A percentile compares a stretch with the other conserved stretches of the same genome.
Conservation (phyloP, 345 rosid species). For the Corymbia maculata region DNA sequence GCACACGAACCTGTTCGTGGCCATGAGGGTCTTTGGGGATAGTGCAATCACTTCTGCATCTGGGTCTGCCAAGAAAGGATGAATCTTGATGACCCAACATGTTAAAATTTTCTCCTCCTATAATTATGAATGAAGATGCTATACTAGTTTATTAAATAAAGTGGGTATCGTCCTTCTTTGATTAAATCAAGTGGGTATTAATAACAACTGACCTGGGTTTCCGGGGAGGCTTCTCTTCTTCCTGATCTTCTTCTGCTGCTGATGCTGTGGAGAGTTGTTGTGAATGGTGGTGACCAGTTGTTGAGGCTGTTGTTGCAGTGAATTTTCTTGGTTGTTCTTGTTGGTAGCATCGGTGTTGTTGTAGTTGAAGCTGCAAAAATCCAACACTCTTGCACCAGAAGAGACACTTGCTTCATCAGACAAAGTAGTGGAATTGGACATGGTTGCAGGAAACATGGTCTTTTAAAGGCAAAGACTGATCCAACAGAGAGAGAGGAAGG, state of each 20-base stretch:
- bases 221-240: constrained; percentile 90
- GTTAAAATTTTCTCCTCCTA: background rate
- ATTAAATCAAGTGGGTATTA: background rate
- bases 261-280: constrained; percentile 14
- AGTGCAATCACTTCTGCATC: constrained; percentile 89
- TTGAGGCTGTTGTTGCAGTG: background rate
- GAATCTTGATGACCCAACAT: background rate
- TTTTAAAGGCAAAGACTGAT: constrained; percentile 24
- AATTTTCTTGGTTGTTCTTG: background rate
- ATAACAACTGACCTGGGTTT: constrained; percentile 57
- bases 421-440: constrained; percentile 53
- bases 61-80: constrained; percentile 41
- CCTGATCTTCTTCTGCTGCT: constrained; percentile 44
- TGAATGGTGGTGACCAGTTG: constrained; percentile 13
- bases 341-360: background rate
- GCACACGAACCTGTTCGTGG: constrained; percentile 86
- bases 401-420: constrained; percentile 65
- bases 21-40: constrained; percentile 70
- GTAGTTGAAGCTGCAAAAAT: constrained; percentile 28
- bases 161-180: background rate
- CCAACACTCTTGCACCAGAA: constrained; percentile 44
- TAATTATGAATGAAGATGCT: background rate
- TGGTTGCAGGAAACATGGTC: constrained; percentile 48
- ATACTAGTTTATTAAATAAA: background rate
- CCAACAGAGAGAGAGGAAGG: constrained; percentile 11